Percentiles rank a stretch among this genome's conserved stretches.
phyloP scores from a whole-genome alignment of 805 yeast species.

The Wilhelminamyces savonicus region DNA sequence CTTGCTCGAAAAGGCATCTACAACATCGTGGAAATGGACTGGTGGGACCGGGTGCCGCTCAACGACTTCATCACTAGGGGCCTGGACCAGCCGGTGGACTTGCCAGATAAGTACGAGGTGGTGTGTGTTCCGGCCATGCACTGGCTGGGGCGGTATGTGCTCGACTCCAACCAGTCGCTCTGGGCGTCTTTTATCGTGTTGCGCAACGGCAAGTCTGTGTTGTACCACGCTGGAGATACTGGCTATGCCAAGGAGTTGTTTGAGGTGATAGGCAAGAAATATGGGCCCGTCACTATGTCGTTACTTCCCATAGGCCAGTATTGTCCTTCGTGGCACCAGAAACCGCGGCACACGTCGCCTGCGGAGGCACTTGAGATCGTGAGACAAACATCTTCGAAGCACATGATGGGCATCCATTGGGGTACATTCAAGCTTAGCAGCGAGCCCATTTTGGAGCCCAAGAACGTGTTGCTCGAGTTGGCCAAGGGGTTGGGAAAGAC shows the following conservation, averaged over 20 bases:
- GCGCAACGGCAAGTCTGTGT: constrained; percentile 59
- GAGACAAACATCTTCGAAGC: constrained; percentile 52
- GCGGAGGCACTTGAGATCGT: constrained; percentile 66
- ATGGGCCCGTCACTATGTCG: constrained; percentile 54
- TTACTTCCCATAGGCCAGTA: constrained; percentile 93
- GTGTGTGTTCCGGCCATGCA: constrained; percentile 95
- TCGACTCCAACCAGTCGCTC: constrained; percentile 72
- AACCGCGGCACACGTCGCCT: constrained; percentile 83
- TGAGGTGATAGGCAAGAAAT: constrained; percentile 53
- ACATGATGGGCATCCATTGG: constrained; percentile 89
- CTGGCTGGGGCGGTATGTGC: constrained; percentile 86
- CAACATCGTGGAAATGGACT: constrained; percentile 70
- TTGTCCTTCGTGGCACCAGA: constrained; percentile 91
- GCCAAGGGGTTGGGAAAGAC: constrained; percentile 35
- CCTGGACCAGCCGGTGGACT: constrained; percentile 10
- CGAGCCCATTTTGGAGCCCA: constrained; percentile 85
- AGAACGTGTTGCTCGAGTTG: constrained; percentile 45
- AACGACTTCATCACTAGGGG: constrained; percentile 35
- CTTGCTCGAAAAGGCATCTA: constrained; percentile 54
- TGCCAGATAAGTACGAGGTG: constrained; percentile 57
- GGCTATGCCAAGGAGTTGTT: constrained; percentile 80
- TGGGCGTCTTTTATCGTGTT: constrained; percentile 86
- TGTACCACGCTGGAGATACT: constrained; percentile 93
- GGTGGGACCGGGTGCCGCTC: constrained; percentile 68
- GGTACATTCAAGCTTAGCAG: constrained; percentile 89